phyloP scores from a whole-genome alignment of 2,329 filamentous ascomycete genomes.

The Fusarium begoniae region DNA sequence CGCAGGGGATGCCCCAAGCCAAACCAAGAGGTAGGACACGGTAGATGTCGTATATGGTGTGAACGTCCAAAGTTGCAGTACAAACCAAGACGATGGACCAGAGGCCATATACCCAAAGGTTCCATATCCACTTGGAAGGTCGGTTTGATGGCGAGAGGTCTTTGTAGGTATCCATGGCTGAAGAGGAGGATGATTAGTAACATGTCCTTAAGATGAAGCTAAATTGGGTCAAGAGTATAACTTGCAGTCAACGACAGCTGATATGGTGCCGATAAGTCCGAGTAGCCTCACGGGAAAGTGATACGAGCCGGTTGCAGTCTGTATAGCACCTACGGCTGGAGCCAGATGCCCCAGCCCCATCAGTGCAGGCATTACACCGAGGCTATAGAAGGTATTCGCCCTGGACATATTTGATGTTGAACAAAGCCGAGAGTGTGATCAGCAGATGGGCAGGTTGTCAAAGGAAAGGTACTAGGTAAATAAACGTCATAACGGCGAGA shows the following conservation, averaged over 20 bases:
- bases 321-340: slow-evolving; percentile 18
- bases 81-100: slow-evolving; percentile 1
- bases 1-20: slow-evolving; percentile 18
- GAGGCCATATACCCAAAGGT: not conserved
- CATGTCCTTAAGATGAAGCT: too few relatives aligned
- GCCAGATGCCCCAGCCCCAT: slow-evolving; percentile 18
- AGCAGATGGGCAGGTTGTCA: not conserved
- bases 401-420: not conserved
- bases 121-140: slow-evolving; percentile 14
- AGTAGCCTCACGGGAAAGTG: slow-evolving; percentile 9
- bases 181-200: not conserved
- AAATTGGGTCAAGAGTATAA: not conserved
- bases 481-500: not conserved
- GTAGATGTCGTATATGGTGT: slow-evolving; percentile 18
- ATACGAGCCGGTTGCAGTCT: slow-evolving; percentile 5
- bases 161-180: slow-evolving; percentile 24
- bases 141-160: not conserved
- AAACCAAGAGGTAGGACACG: slow-evolving; percentile 18
- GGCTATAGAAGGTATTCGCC: slow-evolving; percentile 12
- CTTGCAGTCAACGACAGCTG: slow-evolving; percentile 14
- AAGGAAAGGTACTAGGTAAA: not conserved
- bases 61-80: not conserved
- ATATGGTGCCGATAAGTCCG: slow-evolving; percentile 14
- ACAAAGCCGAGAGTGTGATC: not conserved
- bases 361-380: slow-evolving; percentile 15